Evolutionary conservation across 352 stramenopile genomes (phyloP).

Genomic region (Phytophthora melonis): DNA sequence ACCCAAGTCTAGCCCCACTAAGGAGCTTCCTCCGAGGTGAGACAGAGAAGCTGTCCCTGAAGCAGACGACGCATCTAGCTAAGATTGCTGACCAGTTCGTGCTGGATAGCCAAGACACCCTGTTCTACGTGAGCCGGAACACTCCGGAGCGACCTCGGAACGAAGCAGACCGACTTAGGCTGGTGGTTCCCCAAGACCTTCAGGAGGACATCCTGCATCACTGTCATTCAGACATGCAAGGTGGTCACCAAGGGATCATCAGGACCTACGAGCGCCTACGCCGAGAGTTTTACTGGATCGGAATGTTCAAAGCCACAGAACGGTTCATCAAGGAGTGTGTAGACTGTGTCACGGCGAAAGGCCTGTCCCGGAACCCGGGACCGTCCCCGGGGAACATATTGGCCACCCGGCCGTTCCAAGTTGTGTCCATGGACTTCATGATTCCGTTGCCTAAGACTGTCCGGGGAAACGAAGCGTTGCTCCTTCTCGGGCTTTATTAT

Average conservation of each 20-base stretch:
- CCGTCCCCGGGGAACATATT: constrained; percentile 2
- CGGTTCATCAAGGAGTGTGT: constrained; percentile 13
- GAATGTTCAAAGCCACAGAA: constrained; percentile 5
- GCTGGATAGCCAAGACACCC: neutral
- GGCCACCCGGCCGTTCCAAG: neutral
- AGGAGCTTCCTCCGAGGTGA: neutral
- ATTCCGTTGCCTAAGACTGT: neutral
- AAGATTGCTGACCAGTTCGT: constrained; percentile 13
- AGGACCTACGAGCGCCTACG: constrained; percentile 10
- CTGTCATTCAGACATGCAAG: constrained; percentile 9
- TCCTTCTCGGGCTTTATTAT: neutral
- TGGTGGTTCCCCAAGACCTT: constrained; percentile 10
- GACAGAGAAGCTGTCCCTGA: neutral
- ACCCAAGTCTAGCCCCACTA: neutral
- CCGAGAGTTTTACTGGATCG: constrained; percentile 15
- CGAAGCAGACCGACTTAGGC: neutral
- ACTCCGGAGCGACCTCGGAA: neutral
- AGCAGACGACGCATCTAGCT: constrained; percentile 1
- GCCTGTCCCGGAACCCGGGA: neutral
- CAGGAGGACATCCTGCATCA: constrained; percentile 3
- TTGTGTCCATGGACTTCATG: neutral
- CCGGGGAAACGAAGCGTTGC: neutral
- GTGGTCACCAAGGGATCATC: constrained; percentile 11
- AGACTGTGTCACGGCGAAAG: constrained; percentile 5
- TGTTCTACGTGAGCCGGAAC: neutral